Evolutionary conservation across 306 rosid species (phyloP), one percentile per base, ranked within the genome.

Genomic region (Quercus wislizeni): DNA sequence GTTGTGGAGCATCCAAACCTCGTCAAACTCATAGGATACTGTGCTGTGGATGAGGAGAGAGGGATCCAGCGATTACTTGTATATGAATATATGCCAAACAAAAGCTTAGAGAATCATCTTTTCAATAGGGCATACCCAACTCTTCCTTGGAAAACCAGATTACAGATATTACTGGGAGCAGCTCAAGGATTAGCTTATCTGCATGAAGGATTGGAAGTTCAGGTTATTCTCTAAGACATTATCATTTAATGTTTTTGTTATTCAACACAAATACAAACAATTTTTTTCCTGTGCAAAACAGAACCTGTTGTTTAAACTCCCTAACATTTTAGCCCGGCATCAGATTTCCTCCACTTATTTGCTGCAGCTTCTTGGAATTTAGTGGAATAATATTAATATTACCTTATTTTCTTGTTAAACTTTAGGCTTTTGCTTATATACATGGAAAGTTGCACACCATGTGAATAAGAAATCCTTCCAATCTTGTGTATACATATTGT

Each of bases 1-100:
- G 89, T 94, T 65, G 95, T 94, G 76, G 94, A 92, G 77, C 95
- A 92, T 78, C 97, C 92, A 21, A 90, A 92, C 86, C 96, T 94
- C 12, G 97, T 94, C 63, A 90, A 93, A 87, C 93, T 90, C 76
- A 74, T 91, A 68, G 97, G 93, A 63, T 92, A 90, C 51, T 92
- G 97, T 85, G 96, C 93, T 70, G 78, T 85, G 68, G 93, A 94
- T 78, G 97, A 86, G 7, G 91, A 86, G 84, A 86, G 98, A 89
- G 92, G 96, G 55, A 94, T 92, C 18, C 97, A 92, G 77, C 83
- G 97, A 85, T 87, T 94, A 15, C 98, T 94, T 0, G 92, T 94
- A 17, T 90, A 94, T 28, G 98, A 92, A 82, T 94, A 83, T 62
- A 88, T 94, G 92, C 84, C 84, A 0, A 91, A 91, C 71, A 83